Evolutionary conservation across 1,139 yeast genomes (phyloP).

Genomic region (Hyphopichia wangnamkhiaoensis): DNA sequence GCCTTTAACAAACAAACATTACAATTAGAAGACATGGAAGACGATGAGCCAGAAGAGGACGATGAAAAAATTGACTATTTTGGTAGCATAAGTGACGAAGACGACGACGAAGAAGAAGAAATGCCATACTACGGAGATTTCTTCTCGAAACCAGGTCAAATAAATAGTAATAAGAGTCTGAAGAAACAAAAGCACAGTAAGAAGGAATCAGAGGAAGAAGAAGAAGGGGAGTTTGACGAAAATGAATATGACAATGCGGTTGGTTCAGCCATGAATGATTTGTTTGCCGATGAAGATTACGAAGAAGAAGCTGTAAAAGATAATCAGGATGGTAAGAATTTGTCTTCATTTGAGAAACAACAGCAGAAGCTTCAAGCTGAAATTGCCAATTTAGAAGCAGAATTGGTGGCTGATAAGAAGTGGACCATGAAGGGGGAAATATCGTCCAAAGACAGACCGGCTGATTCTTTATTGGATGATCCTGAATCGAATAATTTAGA

Average conservation of each 20-base stretch:
- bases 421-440: conserved; percentile 97
- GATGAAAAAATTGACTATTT: conserved; percentile 66
- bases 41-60: conserved; percentile 44
- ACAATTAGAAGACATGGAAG: conserved; percentile 60
- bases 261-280: conserved; percentile 57
- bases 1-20: conserved; percentile 81
- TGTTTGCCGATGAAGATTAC: conserved; percentile 55
- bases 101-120: conserved; percentile 61
- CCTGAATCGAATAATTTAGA: conserved; percentile 38
- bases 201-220: conserved; percentile 32
- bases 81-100: conserved; percentile 54
- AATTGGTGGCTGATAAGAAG: conserved; percentile 84
- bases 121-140: conserved; percentile 75
- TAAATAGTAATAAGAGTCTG: conserved; percentile 12
- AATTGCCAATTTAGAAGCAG: conserved; percentile 77
- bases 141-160: conserved; percentile 53
- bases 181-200: conserved; percentile 20
- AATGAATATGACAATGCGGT: conserved; percentile 58
- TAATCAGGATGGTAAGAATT: conserved; percentile 28
- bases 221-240: conserved; percentile 36
- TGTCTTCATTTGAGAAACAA: conserved; percentile 83
- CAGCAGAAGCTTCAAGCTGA: conserved; percentile 76
- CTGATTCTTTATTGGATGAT: conserved; percentile 66
- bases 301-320: conserved; percentile 30
- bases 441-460: conserved; percentile 75